These are phyloP conservation scores for Saccharum spontaneum DNA, from an alignment of 176 grass and related monocot species.

Conservation along the genomic window DNA sequence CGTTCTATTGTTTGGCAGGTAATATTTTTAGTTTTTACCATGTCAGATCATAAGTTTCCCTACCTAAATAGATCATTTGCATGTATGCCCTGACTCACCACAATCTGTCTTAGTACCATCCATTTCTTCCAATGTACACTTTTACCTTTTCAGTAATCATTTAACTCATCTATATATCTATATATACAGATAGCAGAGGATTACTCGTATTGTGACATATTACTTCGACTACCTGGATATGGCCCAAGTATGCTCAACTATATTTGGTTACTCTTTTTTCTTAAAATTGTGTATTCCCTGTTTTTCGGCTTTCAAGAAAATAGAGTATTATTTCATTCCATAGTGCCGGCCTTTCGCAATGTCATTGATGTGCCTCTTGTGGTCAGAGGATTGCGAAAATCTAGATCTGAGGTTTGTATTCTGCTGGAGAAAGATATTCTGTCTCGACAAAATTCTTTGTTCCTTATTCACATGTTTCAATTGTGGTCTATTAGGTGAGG, in stretches of 20 bases:
- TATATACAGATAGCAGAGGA: slow-evolving; percentile 86
- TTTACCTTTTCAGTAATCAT: not conserved
- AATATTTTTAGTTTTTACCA: not conserved
- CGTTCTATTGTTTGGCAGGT: slow-evolving; percentile 95
- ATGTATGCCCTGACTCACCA: not conserved
- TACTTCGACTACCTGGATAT: slow-evolving; percentile 91
- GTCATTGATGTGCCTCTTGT: slow-evolving; percentile 86
- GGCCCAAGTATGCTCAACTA: slow-evolving; percentile 76
- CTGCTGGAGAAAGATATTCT: not conserved
- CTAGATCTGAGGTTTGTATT: slow-evolving; percentile 62
- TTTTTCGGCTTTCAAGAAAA: slow-evolving; percentile 21
- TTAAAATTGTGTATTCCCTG: not conserved
- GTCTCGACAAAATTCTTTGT: slow-evolving; percentile 6
- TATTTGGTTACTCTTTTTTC: not conserved
- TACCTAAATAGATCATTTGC: not conserved
- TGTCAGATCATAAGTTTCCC: not conserved
- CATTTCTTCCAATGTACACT: not conserved
- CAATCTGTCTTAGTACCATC: not conserved
- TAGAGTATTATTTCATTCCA: slow-evolving; percentile 23
- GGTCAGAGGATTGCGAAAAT: slow-evolving; percentile 76
- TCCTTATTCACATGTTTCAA: slow-evolving; percentile 18
- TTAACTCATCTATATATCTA: not conserved
- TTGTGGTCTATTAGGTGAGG: slow-evolving; percentile 59
- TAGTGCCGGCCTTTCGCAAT: slow-evolving; percentile 82
- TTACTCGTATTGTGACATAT: slow-evolving; percentile 76